phyloP scores from a whole-genome alignment of 2,329 filamentous ascomycete genomes.

The Fusarium sp. region DNA sequence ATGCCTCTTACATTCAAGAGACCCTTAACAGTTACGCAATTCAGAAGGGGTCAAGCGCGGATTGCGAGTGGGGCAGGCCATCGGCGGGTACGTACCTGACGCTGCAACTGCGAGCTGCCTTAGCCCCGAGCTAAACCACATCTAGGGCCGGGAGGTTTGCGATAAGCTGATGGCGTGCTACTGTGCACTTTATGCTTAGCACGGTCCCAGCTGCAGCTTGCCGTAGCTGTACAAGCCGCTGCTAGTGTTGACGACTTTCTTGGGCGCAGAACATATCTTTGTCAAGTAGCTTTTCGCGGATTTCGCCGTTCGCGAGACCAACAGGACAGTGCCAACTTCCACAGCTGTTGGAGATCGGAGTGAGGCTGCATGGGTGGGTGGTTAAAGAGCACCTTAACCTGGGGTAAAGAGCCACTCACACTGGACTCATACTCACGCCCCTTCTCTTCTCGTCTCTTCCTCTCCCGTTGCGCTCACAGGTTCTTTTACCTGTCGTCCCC shows the following conservation, averaged over 20 bases:
- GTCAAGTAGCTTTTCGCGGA: constrained; percentile 35
- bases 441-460: constrained; percentile 41
- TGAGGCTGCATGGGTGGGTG: constrained; percentile 34
- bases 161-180: constrained; percentile 49
- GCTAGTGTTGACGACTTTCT: constrained; percentile 12
- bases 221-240: not conserved
- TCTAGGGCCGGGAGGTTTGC: constrained; percentile 45
- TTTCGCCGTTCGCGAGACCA: constrained; percentile 34
- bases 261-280: constrained; percentile 22
- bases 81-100: constrained; percentile 37
- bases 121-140: constrained; percentile 39
- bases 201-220: constrained; percentile 29
- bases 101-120: constrained; percentile 21
- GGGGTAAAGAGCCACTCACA: constrained; percentile 47
- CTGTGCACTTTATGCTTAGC: constrained; percentile 28
- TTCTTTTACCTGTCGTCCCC: constrained; percentile 45
- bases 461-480: constrained; percentile 38
- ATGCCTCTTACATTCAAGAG: constrained; percentile 31
- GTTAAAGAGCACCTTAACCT: constrained; percentile 35
- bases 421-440: constrained; percentile 30
- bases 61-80: constrained; percentile 10
- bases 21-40: constrained; percentile 42
- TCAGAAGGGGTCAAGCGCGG: constrained; percentile 40
- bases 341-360: constrained; percentile 28
- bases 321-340: constrained; percentile 41